phyloP scores from a whole-genome alignment of 2,329 filamentous ascomycete genomes.

The Aspergillus terreus region DNA sequence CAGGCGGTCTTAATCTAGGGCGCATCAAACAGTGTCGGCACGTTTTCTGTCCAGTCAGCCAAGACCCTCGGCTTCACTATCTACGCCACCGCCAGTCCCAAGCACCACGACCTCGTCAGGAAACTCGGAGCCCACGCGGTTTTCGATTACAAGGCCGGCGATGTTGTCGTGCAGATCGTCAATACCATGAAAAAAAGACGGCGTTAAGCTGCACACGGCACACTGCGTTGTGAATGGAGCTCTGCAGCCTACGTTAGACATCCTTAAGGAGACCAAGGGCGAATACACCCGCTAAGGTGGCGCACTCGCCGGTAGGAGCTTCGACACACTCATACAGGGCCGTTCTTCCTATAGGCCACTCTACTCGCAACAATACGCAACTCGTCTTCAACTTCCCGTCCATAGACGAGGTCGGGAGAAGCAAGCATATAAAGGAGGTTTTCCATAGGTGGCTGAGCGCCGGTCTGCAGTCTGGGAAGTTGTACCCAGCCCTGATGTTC shows the following conservation, averaged over 20 bases:
- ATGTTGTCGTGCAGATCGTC: constrained; percentile 30
- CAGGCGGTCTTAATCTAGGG: constrained; percentile 11
- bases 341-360: constrained; percentile 9
- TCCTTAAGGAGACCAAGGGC: constrained; percentile 17
- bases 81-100: constrained; percentile 37
- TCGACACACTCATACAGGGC: no score
- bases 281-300: constrained; percentile 14
- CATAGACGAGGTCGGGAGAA: constrained; percentile 5
- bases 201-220: constrained; percentile 11
- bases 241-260: constrained; percentile 16
- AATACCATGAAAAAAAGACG: constrained; percentile 17
- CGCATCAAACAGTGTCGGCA: constrained; percentile 14
- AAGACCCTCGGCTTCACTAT: constrained; percentile 38
- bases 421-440: constrained; percentile 7
- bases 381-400: constrained; percentile 13
- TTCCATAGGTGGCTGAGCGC: constrained; percentile 18
- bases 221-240: constrained; percentile 11
- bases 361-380: constrained; percentile 8
- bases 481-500: constrained; percentile 17
- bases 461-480: constrained; percentile 13
- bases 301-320: constrained; percentile 15
- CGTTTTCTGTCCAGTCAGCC: constrained; percentile 29
- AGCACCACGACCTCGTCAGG: constrained; percentile 37
- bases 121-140: constrained; percentile 34
- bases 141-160: constrained; percentile 39